phyloP scores from a whole-genome alignment of 768 basidiomycete genomes.

The Trametes cingulata region DNA sequence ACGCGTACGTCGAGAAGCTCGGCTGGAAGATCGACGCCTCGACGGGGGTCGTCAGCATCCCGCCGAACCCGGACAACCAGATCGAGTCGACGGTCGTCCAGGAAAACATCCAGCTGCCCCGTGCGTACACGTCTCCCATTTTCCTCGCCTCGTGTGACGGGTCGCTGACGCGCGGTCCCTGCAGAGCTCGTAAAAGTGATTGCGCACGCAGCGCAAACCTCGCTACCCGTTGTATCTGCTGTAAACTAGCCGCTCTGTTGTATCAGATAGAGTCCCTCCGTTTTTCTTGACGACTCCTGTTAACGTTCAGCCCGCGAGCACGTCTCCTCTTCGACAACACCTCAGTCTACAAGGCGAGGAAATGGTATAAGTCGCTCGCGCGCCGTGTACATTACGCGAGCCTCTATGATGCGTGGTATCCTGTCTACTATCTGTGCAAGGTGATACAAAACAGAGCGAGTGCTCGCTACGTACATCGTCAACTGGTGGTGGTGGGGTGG shows the following conservation, averaged over 20 bases:
- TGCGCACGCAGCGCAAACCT: slow-evolving; percentile 61
- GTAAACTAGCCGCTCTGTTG: slow-evolving; percentile 14
- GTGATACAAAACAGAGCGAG: too few species aligned
- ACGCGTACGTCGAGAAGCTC: slow-evolving; percentile 58
- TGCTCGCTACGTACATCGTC: too few species aligned
- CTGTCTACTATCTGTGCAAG: neutral
- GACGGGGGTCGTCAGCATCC: slow-evolving; percentile 62
- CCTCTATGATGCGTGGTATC: neutral
- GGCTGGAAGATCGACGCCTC: slow-evolving; percentile 65
- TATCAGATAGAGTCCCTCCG: neutral
- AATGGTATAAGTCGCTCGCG: too few species aligned
- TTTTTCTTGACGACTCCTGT: neutral
- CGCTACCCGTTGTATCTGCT: slow-evolving; percentile 17
- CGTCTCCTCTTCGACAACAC: too few species aligned
- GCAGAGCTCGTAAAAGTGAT: slow-evolving; percentile 78
- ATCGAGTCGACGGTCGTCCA: slow-evolving; percentile 84
- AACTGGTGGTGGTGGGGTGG: too few species aligned
- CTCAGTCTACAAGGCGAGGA: too few species aligned
- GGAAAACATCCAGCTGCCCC: slow-evolving; percentile 78
- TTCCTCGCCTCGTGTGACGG: neutral
- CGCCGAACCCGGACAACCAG: slow-evolving; percentile 85
- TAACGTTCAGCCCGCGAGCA: too few species aligned
- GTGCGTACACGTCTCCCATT: slow-evolving; percentile 45
- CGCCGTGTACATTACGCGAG: too few species aligned
- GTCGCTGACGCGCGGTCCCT: neutral